phyloP scores from a whole-genome alignment of 2,329 filamentous ascomycete genomes.

The Epichloe sylvatica region DNA sequence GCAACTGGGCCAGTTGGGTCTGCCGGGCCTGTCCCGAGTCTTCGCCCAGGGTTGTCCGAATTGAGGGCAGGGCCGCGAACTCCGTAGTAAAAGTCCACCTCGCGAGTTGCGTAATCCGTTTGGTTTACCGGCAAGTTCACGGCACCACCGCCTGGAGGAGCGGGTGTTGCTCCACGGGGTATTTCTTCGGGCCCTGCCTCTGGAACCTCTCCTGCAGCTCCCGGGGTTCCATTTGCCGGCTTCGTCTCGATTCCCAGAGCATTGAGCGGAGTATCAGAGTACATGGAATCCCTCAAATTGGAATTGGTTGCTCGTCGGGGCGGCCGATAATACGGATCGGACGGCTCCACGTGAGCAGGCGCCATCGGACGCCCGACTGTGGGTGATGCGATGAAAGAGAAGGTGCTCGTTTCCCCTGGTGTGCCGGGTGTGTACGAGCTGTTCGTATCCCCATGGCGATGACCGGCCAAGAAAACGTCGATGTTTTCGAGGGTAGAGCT shows the following conservation, averaged over 20 bases:
- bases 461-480: constrained; percentile 29
- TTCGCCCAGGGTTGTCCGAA: constrained; percentile 66
- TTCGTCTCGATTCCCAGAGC: constrained; percentile 20
- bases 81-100: constrained; percentile 95
- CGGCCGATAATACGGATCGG: constrained; percentile 80
- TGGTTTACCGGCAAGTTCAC: constrained; percentile 36
- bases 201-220: constrained; percentile 12
- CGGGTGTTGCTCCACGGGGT: constrained; percentile 30
- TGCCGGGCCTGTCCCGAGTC: constrained; percentile 82
- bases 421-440: constrained; percentile 62
- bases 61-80: constrained; percentile 78
- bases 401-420: constrained; percentile 55
- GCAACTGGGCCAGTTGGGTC: constrained; percentile 87
- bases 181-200: constrained; percentile 28
- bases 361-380: constrained; percentile 32
- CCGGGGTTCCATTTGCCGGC: constrained; percentile 9
- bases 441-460: constrained; percentile 40
- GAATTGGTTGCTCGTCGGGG: constrained; percentile 57
- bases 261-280: constrained; percentile 18
- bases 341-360: constrained; percentile 34
- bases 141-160: constrained; percentile 22
- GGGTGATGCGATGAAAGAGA: constrained; percentile 54
- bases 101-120: constrained; percentile 82
- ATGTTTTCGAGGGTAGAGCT: constrained; percentile 41
- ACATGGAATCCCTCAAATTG: constrained; percentile 32